Evolutionary conservation across 2,329 filamentous ascomycete genomes (phyloP).

Genomic region (Sclerotinia glacialis): DNA sequence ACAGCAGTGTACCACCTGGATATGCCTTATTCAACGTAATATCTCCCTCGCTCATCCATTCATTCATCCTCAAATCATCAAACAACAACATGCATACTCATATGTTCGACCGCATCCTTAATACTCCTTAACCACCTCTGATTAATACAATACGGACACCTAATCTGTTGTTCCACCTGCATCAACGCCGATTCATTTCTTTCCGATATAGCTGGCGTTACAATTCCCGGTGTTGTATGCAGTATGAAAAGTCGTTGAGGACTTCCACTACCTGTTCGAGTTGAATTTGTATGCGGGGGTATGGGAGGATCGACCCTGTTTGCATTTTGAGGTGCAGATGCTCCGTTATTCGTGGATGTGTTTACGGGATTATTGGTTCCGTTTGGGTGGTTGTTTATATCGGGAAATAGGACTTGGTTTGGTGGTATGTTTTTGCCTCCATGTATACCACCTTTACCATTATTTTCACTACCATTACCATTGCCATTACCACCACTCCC

Average conservation of each 20-base stretch:
- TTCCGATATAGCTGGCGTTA: slow-evolving; percentile 32
- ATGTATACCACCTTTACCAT: slow-evolving; percentile 20
- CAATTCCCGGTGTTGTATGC: slow-evolving; percentile 35
- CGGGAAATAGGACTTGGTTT: slow-evolving; percentile 18
- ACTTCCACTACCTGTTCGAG: background rate
- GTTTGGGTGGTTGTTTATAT: slow-evolving; percentile 25
- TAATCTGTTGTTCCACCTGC: slow-evolving; percentile 35
- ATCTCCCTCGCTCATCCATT: too few species aligned
- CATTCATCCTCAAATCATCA: slow-evolving; percentile 10
- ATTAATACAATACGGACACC: slow-evolving; percentile 39
- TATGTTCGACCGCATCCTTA: slow-evolving; percentile 40
- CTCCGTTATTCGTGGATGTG: background rate
- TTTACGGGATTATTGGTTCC: background rate
- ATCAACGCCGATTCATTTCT: slow-evolving; percentile 29
- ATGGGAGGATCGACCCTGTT: slow-evolving; percentile 13
- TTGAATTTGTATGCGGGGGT: background rate
- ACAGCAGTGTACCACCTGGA: too few species aligned
- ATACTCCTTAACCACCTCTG: slow-evolving; percentile 38
- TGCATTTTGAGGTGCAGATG: slow-evolving; percentile 3
- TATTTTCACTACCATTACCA: slow-evolving; percentile 29
- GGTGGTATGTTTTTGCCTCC: background rate
- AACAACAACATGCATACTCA: slow-evolving; percentile 40
- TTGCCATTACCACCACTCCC: too few species aligned
- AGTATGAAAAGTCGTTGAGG: slow-evolving; percentile 31
- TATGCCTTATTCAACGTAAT: too few species aligned